These are phyloP conservation scores for Royoungia palumana DNA, from an alignment of 768 basidiomycete genomes.

Conservation along the genomic window DNA sequence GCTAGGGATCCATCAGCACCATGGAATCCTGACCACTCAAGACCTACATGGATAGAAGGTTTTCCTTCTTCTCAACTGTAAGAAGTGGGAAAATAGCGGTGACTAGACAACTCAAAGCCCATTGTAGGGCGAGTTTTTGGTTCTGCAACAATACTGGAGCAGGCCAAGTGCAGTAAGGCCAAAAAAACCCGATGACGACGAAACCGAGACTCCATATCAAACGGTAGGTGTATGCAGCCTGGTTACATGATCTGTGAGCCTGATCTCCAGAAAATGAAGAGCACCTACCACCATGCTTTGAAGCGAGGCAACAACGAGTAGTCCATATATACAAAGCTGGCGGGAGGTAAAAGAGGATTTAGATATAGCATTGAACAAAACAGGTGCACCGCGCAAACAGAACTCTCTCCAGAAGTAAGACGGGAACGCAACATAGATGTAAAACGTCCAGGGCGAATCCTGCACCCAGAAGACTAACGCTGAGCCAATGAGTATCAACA, in stretches of 20 bases:
- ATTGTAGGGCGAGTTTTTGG: conserved; percentile 33
- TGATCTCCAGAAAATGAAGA: background rate
- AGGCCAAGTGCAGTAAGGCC: conserved; percentile 61
- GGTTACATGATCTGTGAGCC: conserved; percentile 1
- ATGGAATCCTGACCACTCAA: background rate
- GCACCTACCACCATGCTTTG: conserved; percentile 71
- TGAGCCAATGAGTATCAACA: conserved; percentile 35
- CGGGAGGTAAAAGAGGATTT: conserved; percentile 23
- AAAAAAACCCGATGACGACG: conserved; percentile 53
- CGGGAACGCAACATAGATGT: conserved; percentile 72
- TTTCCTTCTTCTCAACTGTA: conserved; percentile 70
- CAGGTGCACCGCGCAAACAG: conserved; percentile 21
- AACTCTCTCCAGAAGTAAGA: conserved; percentile 74
- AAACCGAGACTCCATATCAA: conserved; percentile 71
- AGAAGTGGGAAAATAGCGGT: conserved; percentile 69
- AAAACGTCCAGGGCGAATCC: conserved; percentile 66
- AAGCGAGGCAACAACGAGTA: conserved; percentile 42
- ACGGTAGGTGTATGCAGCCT: conserved; percentile 72
- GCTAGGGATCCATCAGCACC: conserved; percentile 29
- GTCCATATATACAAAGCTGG: conserved; percentile 23
- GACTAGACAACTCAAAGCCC: conserved; percentile 50
- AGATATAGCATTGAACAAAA: conserved; percentile 9
- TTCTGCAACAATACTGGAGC: conserved; percentile 26
- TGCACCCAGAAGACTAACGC: conserved; percentile 59
- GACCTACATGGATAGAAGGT: conserved; percentile 54